Evolutionary conservation across 108 stramenopile species (phyloP), one percentile per base, ranked within the genome.

Genomic region (Cyclotella kingstonii): DNA sequence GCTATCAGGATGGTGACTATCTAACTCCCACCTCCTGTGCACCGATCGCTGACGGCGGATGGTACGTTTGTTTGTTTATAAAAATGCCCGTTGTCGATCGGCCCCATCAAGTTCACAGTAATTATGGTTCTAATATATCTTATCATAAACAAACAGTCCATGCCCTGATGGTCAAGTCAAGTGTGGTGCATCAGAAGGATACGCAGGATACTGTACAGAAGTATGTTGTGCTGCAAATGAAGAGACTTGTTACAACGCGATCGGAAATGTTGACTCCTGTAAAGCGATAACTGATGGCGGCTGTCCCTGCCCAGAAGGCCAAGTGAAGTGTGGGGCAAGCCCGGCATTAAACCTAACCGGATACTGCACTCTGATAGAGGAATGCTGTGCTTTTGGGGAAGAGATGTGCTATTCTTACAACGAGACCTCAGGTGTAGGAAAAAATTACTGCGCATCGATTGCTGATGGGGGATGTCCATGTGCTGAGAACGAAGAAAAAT

Each of bases 281-380:
- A n/a, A n/a, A n/a, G n/a, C n/a, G n/a, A n/a, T n/a, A n/a, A n/a
- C n/a, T n/a, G n/a, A n/a, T n/a, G n/a, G n/a, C n/a, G n/a, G n/a
- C 26, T 9, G 36, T 36, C 35, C 21, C 21, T 54, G 53, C 22
- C 53, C 53, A 9, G 17, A 2, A 12, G 35, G 33, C 11, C 17
- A 54, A 54, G 15, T 54, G 17, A 54, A 19, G 21, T 54, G 53
- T 54, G 53, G 35, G 10, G 53, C 35, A 26, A n/a, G n/a, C n/a
- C n/a, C n/a, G n/a, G 22, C 23, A 12, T n/a, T 23, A 15, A 26
- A 26, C 4, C 38, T 9, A 26, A 11, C 33, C 1, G 53, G 53
- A 12, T 21, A 36, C 22, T 54, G 53, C 21, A 21, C 53, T n/a
- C n/a, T n/a, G n/a, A n/a, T n/a, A 18, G 9, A 21, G 19, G 17